phyloP scores from a whole-genome alignment of 768 basidiomycete species.

The Crucibulum laeve region DNA sequence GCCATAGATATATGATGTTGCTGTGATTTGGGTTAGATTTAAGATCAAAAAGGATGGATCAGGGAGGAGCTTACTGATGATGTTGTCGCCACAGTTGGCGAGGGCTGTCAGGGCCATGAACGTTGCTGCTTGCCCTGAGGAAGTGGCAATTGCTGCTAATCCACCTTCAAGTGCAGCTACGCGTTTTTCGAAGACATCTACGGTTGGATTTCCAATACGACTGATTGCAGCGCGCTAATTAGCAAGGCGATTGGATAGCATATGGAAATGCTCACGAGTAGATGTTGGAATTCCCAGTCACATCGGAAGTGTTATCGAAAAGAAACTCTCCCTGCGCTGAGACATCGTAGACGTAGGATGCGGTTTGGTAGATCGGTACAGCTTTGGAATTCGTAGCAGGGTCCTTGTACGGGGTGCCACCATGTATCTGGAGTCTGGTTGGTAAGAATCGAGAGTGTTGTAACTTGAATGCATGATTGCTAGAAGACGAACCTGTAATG shows the following conservation, averaged over 20 bases:
- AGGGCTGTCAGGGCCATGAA: slow-evolving; percentile 64
- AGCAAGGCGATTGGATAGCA: not conserved
- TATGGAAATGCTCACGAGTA: not conserved
- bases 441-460: no score
- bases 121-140: slow-evolving; percentile 76
- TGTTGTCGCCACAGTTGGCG: slow-evolving; percentile 67
- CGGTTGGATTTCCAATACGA: slow-evolving; percentile 65
- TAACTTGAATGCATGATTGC: no score
- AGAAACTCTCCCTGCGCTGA: no score
- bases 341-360: slow-evolving; percentile 70
- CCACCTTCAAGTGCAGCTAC: slow-evolving; percentile 81
- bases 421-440: slow-evolving; percentile 64
- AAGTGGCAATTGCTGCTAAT: slow-evolving; percentile 64
- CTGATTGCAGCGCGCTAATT: not conserved
- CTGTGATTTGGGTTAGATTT: no score
- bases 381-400: slow-evolving; percentile 67
- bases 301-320: no score
- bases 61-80: slow-evolving; percentile 45
- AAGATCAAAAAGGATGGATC: slow-evolving; percentile 67
- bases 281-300: no score
- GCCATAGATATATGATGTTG: not conserved
- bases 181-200: slow-evolving; percentile 74
- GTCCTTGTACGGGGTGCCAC: slow-evolving; percentile 61
- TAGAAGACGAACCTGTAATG: no score
- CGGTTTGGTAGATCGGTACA: slow-evolving; percentile 71